These are phyloP conservation scores for Leptographium flavum DNA, from an alignment of 2,329 filamentous ascomycete species.

Conservation along the genomic window DNA sequence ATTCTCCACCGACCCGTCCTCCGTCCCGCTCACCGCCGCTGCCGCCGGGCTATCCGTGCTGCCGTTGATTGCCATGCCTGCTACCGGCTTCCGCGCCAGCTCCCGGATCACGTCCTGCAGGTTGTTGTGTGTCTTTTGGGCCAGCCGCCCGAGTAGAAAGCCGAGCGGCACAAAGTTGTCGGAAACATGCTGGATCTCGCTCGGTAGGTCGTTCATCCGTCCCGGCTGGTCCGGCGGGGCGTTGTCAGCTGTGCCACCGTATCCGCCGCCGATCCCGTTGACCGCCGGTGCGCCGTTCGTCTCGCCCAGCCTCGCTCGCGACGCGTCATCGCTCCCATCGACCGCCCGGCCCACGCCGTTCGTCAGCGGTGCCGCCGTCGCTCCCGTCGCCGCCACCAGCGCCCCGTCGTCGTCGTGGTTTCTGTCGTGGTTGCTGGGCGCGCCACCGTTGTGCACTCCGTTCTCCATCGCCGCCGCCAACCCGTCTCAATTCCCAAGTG, in stretches of 20 bases:
- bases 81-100: conserved; percentile 53
- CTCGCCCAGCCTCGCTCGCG: background rate
- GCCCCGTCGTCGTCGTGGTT: conserved; percentile 15
- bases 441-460: conserved; percentile 35
- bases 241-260: background rate
- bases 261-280: conserved; percentile 10
- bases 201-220: conserved; percentile 41
- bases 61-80: conserved; percentile 36
- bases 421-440: conserved; percentile 41
- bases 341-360: conserved; percentile 1
- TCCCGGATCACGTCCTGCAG: conserved; percentile 56
- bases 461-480: conserved; percentile 15
- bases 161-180: conserved; percentile 64
- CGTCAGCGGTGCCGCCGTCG: background rate
- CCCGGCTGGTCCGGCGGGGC: background rate
- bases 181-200: conserved; percentile 56
- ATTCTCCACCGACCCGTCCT: conserved; percentile 51
- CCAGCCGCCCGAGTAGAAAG: conserved; percentile 60
- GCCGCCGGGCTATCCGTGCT: conserved; percentile 17
- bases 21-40: conserved; percentile 37
- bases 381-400: conserved; percentile 7
- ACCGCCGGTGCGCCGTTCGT: conserved; percentile 5
- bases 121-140: conserved; percentile 71
- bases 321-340: background rate
- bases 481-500: background rate